These are phyloP conservation scores for Cucurbita maxima DNA, from an alignment of 306 rosid genomes.

Conservation along the genomic window DNA sequence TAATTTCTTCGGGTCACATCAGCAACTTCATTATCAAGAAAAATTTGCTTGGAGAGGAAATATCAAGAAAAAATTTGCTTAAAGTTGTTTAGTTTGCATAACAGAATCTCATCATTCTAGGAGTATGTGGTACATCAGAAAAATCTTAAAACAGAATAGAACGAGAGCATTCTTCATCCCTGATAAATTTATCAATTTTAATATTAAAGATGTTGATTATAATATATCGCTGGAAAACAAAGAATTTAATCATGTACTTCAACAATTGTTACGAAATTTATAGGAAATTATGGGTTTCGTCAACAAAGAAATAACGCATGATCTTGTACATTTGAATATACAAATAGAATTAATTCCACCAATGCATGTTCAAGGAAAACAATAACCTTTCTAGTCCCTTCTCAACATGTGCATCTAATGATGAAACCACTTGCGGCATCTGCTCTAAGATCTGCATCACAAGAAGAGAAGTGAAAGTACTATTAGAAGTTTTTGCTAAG, in stretches of 20 bases:
- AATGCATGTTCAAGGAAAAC: not conserved
- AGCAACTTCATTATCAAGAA: not conserved
- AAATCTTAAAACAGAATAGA: not conserved
- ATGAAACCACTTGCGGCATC: constrained; percentile 72
- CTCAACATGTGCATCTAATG: constrained; percentile 75
- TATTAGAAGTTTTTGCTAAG: not conserved
- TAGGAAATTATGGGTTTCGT: not conserved
- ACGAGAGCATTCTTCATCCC: not conserved
- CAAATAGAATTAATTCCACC: not conserved
- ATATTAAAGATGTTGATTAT: not conserved
- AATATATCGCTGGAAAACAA: not conserved
- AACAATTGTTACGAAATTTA: not conserved
- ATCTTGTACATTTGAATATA: not conserved
- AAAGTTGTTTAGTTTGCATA: not conserved
- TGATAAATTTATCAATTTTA: not conserved
- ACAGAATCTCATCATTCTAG: not conserved
- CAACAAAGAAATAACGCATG: not conserved
- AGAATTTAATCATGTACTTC: not conserved
- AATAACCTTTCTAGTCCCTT: constrained; percentile 57
- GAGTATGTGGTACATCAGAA: too few species aligned
- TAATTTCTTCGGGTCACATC: not conserved
- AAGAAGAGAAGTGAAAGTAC: constrained; percentile 4
- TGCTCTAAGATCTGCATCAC: constrained; percentile 57
- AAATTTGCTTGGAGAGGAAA: not conserved
- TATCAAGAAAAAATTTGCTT: not conserved